Evolutionary conservation across 108 stramenopile species (phyloP), one percentile per base, ranked within the genome.

Genomic region (Aurantiochytrium sp.): DNA sequence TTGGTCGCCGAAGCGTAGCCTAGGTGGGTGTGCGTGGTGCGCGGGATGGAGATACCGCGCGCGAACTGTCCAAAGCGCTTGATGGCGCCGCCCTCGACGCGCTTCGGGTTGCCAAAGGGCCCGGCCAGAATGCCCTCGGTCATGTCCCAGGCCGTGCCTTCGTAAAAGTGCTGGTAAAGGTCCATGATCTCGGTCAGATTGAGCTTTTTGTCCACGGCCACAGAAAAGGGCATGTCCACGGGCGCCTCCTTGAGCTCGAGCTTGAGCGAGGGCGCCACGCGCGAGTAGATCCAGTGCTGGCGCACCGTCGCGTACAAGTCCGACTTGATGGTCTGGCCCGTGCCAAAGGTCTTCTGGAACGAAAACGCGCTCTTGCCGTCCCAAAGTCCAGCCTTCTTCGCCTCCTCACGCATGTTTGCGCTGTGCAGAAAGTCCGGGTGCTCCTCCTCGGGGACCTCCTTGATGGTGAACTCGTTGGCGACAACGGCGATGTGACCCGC

Each of bases 381-480:
- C 90, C 91, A 93, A 88, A 89, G 90, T 17, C 92, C 91, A 37
- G 92, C 93, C 2, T 90, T 86, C 69, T 87, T 87, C 22, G 95
- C 95, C 22, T 95, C 96, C 36, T 81, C 53, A 68, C 93, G 94
- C 45, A 96, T 89, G 69, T 93, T 95, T 5, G 86, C 55, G 50
- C 91, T 92, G 89, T 92, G 93, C 87, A 95, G 59, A 68, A 95
- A 95, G 87, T 93, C 90, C 19, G 93, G 93, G 37, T 90, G 88
- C 65, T 94, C 91, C 36, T 91, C 81, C 31, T 91, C 90, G 87
- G 92, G 90, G 4, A 96, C 88, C 55, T 94, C 88, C 41, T 92
- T 90, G 87, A 94, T 93, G 24, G 93, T 88, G 87, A 96, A 96
- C 90, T 93, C 90, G 81, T 96, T 96, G 24, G 96, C 95, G 48